phyloP scores from a whole-genome alignment of 1,139 yeast species.

The Lodderomyces orthopsilosis region DNA sequence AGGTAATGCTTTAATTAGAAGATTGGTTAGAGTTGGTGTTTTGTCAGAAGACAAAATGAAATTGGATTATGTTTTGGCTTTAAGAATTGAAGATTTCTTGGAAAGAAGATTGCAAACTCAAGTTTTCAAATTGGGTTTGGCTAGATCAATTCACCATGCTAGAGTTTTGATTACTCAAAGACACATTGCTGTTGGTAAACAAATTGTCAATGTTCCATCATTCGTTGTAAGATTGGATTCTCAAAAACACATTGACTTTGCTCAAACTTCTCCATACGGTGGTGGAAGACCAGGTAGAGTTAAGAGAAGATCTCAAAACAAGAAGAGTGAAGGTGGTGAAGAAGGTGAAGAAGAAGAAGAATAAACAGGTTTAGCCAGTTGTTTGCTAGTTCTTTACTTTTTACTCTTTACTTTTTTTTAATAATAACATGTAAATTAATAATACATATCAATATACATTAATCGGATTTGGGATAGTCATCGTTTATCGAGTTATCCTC shows the following conservation, averaged over 20 bases:
- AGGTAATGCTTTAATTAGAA: conserved; percentile 99
- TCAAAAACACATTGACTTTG: conserved; percentile 99
- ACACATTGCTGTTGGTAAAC: conserved; percentile 99
- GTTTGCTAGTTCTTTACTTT: conserved; percentile 4
- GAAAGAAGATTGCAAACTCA: conserved; percentile 99
- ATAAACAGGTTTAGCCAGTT: conserved; percentile 7
- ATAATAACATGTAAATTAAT: conserved; percentile 5
- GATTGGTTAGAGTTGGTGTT: conserved; percentile 98
- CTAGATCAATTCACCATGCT: conserved; percentile 99
- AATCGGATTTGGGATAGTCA: neutral
- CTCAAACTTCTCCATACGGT: conserved; percentile 99
- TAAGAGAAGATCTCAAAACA: conserved; percentile 92
- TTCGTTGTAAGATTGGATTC: conserved; percentile 99
- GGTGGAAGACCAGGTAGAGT: conserved; percentile 99
- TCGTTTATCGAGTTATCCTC: too few species aligned
- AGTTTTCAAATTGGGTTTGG: conserved; percentile 99
- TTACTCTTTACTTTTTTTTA: neutral
- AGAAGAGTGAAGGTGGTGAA: conserved; percentile 57
- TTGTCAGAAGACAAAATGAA: conserved; percentile 99
- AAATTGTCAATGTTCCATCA: conserved; percentile 97
- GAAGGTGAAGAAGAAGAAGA: conserved; percentile 59
- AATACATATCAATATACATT: conserved; percentile 2
- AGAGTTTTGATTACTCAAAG: conserved; percentile 98
- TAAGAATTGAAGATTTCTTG: conserved; percentile 97
- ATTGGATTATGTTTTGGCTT: conserved; percentile 99